A percentile compares a stretch with the other conserved stretches of the same genome.
These are phyloP conservation scores for Tulasnella sp. DNA, from an alignment of 768 basidiomycete species.

Conservation along the genomic window DNA sequence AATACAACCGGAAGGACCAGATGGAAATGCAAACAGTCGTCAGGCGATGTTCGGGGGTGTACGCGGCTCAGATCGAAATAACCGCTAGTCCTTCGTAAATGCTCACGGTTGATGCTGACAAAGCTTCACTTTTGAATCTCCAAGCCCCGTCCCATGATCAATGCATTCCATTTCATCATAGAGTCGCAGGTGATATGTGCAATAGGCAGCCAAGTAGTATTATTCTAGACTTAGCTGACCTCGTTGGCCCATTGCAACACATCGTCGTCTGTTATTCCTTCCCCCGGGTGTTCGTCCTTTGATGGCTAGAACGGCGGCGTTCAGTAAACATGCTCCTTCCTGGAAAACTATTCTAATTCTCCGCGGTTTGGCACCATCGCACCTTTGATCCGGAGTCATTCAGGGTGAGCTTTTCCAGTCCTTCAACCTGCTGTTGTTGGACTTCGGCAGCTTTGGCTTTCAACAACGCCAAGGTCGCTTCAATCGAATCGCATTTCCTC, in stretches of 20 bases:
- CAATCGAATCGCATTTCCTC: conserved; percentile 64
- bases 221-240: not conserved
- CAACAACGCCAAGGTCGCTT: conserved; percentile 39
- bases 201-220: no score
- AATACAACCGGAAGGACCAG: not conserved
- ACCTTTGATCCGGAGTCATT: not conserved
- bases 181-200: no score
- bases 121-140: not conserved
- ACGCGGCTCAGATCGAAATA: not conserved
- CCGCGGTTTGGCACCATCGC: no score
- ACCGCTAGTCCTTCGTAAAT: not conserved
- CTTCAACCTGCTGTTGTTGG: not conserved
- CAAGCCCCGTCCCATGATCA: not conserved
- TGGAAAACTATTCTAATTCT: no score
- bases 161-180: no score
- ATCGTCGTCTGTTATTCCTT: not conserved
- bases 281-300: no score
- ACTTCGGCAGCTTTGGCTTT: not conserved
- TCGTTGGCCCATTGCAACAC: not conserved
- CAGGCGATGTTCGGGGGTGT: not conserved
- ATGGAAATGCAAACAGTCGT: not conserved
- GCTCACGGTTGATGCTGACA: not conserved
- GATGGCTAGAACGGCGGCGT: no score
- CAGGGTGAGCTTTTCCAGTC: not conserved
- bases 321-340: no score